Evolutionary conservation across 495 filamentous ascomycete genomes (phyloP), one percentile per base, ranked within the genome.

Genomic region (Oleoguttula mirabilis): DNA sequence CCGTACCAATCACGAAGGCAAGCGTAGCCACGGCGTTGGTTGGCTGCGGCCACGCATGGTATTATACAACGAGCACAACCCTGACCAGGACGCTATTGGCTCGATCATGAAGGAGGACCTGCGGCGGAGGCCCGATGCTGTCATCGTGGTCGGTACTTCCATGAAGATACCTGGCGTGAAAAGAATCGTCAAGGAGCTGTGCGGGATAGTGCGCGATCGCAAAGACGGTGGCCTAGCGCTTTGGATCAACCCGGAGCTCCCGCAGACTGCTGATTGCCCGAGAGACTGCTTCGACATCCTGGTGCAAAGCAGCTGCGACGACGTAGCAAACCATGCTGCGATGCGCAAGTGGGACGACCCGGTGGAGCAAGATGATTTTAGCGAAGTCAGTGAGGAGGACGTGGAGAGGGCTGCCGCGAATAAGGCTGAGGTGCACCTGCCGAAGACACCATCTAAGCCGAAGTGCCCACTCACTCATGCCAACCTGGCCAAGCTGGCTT

Each of bases 11-110:
- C 67, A 76, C 47, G 79, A 79, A 3, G 88, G 88, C 25, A 87
- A 93, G 58, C 76, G 90, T 37, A 93, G 88, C 57, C 92, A 96
- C 58, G 90, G 90, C 1, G 81, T 98, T 42, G 90, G 90, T 21
- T 75, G 82, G 40, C 68, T 98, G 44, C 77, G 90, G 19, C 90
- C 90, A 14, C 77, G 90, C 17, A 94, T 98, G 61, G 88, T 95
- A 1, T 69, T 98, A 19, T 98, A 98, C 66, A 94, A 98, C 61
- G 90, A 98, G 60, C 80, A 84, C 58, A 93, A 94, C 55, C 88
- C 90, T 0, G 90, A 98, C 47, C 84, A 88, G 35, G 88, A 94
- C 47, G 88, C 90, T 15, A 98, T 98, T 56, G 88, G 90, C 11
- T 79, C 84, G 6, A 84, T 93, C 10, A 82, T 88, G 46, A 76